phyloP scores from a whole-genome alignment of 805 yeast species.

The Cyberlindnera americana region DNA sequence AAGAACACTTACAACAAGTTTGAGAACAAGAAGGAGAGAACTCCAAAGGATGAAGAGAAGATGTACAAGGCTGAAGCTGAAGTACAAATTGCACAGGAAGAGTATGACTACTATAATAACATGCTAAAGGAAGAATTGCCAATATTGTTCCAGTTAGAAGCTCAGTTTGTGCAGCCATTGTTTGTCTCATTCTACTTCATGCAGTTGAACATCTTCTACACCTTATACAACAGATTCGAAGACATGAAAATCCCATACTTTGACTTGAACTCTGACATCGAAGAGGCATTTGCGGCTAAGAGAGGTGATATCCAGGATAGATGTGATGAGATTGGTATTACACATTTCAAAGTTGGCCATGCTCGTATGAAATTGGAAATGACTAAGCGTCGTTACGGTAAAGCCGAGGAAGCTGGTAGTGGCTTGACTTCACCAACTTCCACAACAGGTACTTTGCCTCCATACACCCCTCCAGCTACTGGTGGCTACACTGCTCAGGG shows the following conservation, averaged over 20 bases:
- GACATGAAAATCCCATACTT: conserved; percentile 97
- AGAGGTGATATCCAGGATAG: conserved; percentile 90
- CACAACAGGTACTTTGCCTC: conserved; percentile 33
- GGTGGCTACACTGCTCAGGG: conserved; percentile 30
- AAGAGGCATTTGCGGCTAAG: conserved; percentile 73
- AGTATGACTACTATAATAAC: conserved; percentile 92
- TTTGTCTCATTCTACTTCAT: conserved; percentile 93
- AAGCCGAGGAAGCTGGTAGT: conserved; percentile 42
- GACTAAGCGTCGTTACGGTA: conserved; percentile 70
- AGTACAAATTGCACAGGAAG: conserved; percentile 87
- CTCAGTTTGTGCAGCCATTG: conserved; percentile 88
- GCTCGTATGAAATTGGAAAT: conserved; percentile 82
- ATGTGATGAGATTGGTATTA: conserved; percentile 83
- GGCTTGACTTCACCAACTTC: conserved; percentile 29
- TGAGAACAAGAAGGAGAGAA: conserved; percentile 78
- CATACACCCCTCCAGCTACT: conserved; percentile 34
- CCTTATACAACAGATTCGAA: conserved; percentile 86
- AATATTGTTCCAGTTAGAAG: conserved; percentile 78
- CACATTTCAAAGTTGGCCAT: conserved; percentile 87
- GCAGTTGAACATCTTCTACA: conserved; percentile 96
- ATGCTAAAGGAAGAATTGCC: conserved; percentile 92
- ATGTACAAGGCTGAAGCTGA: conserved; percentile 88
- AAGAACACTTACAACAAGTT: conserved; percentile 63
- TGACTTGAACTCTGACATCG: conserved; percentile 78
- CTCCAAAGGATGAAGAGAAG: conserved; percentile 87